Evolutionary conservation across 2,329 filamentous ascomycete species (phyloP).

Genomic region (Colletotrichum tamarilloi): DNA sequence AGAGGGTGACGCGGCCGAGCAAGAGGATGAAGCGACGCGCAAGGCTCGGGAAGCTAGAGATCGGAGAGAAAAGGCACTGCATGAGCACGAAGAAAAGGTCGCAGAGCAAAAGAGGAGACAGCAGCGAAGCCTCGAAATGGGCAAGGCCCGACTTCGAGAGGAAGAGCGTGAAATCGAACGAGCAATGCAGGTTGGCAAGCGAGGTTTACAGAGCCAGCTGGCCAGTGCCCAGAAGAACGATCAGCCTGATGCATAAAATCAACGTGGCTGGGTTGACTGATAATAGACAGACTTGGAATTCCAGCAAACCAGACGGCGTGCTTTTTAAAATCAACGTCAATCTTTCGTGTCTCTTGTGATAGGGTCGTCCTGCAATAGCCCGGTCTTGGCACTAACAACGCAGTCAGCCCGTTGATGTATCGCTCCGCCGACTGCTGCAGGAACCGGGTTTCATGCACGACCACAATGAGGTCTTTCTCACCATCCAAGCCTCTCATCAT

Average conservation of each 20-base stretch:
- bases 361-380: not conserved
- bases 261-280: slow-evolving; percentile 3
- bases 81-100: slow-evolving; percentile 65
- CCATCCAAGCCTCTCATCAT: slow-evolving; percentile 11
- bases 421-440: slow-evolving; percentile 28
- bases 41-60: slow-evolving; percentile 63
- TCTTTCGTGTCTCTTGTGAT: not conserved
- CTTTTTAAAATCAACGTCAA: not conserved
- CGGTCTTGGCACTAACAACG: slow-evolving; percentile 12
- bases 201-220: slow-evolving; percentile 72
- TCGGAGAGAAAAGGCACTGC: slow-evolving; percentile 73
- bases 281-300: not conserved
- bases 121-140: slow-evolving; percentile 67
- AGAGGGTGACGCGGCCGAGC: slow-evolving; percentile 44
- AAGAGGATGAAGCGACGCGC: slow-evolving; percentile 62
- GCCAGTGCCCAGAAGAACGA: slow-evolving; percentile 40
- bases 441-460: slow-evolving; percentile 31
- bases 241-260: slow-evolving; percentile 9
- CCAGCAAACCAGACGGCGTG: not conserved
- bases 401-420: slow-evolving; percentile 6
- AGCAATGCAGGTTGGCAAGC: slow-evolving; percentile 76
- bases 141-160: slow-evolving; percentile 71
- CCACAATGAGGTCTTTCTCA: not conserved
- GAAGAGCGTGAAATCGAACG: slow-evolving; percentile 75
- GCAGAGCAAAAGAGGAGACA: slow-evolving; percentile 72